These are phyloP conservation scores for Apiotrichum mycotoxinovorans DNA, from an alignment of 1,284 basidiomycete species.

Conservation along the genomic window DNA sequence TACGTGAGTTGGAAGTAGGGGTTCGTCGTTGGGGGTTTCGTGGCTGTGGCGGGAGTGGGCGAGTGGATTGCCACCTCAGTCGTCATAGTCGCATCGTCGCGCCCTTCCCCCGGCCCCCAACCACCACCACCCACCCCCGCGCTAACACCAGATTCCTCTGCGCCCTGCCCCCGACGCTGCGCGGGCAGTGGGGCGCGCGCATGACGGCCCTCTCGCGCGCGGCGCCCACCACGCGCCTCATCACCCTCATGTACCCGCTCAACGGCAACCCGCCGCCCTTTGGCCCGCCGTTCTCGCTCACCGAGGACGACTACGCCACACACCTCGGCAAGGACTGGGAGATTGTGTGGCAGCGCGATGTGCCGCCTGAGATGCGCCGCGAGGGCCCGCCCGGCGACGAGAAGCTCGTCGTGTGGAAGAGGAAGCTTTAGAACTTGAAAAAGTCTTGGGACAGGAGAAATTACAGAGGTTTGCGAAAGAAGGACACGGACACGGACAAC, in stretches of 20 bases:
- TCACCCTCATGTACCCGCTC: constrained; percentile 60
- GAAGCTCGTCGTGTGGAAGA: constrained; percentile 18
- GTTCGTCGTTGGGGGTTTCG: no score
- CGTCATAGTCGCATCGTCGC: no score
- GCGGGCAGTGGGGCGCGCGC: constrained; percentile 59
- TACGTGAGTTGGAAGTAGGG: constrained; percentile 63
- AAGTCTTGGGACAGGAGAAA: not conserved
- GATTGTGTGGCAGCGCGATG: constrained; percentile 56
- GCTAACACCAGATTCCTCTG: constrained; percentile 61
- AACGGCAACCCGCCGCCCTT: constrained; percentile 26
- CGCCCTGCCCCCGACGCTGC: constrained; percentile 60
- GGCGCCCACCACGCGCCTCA: constrained; percentile 56
- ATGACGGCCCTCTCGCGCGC: constrained; percentile 60
- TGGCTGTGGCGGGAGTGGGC: no score
- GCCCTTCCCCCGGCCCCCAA: no score
- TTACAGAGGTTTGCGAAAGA: not conserved
- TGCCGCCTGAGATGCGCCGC: constrained; percentile 53
- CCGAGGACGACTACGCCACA: constrained; percentile 59
- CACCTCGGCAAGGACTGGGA: constrained; percentile 54
- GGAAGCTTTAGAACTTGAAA: constrained; percentile 3
- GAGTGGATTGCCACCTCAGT: no score
- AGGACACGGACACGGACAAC: no score
- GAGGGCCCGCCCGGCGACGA: constrained; percentile 15
- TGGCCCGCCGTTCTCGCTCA: constrained; percentile 64
- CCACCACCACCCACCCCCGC: not conserved